Percentiles rank a stretch among this genome's conserved stretches.
Evolutionary conservation across 1,284 basidiomycete genomes (phyloP).

Genomic region (Marasmius oreades): DNA sequence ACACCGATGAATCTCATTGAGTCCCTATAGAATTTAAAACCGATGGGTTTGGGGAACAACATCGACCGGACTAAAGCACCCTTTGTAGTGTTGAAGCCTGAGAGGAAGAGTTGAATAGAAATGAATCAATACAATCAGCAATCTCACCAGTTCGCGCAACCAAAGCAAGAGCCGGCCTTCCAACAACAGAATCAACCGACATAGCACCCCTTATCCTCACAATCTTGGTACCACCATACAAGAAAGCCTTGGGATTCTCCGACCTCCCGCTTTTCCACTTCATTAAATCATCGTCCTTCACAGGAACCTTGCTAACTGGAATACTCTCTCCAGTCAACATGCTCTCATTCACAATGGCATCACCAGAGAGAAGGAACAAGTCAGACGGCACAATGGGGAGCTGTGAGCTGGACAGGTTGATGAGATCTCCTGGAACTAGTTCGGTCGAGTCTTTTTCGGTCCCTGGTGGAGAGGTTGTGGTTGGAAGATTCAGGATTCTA

Average conservation of each 20-base stretch:
- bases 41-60: slow-evolving; percentile 98
- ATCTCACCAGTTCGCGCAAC: slow-evolving; percentile 83
- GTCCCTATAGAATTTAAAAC: slow-evolving; percentile 97
- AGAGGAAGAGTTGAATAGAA: not conserved
- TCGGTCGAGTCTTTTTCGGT: slow-evolving; percentile 69
- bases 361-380: slow-evolving; percentile 88
- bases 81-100: slow-evolving; percentile 97
- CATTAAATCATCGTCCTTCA: slow-evolving; percentile 68
- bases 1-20: slow-evolving; percentile 96
- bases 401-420: slow-evolving; percentile 81
- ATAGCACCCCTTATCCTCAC: slow-evolving; percentile 83
- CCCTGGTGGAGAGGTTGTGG: slow-evolving; percentile 58
- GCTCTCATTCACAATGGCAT: slow-evolving; percentile 97
- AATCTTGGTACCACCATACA: slow-evolving; percentile 92
- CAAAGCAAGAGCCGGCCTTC: slow-evolving; percentile 76
- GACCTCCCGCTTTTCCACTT: slow-evolving; percentile 72
- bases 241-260: slow-evolving; percentile 82
- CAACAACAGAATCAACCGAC: slow-evolving; percentile 47
- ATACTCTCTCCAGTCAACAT: slow-evolving; percentile 98
- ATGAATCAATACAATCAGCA: not conserved
- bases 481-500: no score
- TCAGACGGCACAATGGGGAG: slow-evolving; percentile 87
- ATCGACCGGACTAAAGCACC: slow-evolving; percentile 95
- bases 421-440: slow-evolving; percentile 91
- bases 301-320: slow-evolving; percentile 84